Evolutionary conservation across 2,329 filamentous ascomycete genomes (phyloP).

Genomic region (Ascochyta fabae): DNA sequence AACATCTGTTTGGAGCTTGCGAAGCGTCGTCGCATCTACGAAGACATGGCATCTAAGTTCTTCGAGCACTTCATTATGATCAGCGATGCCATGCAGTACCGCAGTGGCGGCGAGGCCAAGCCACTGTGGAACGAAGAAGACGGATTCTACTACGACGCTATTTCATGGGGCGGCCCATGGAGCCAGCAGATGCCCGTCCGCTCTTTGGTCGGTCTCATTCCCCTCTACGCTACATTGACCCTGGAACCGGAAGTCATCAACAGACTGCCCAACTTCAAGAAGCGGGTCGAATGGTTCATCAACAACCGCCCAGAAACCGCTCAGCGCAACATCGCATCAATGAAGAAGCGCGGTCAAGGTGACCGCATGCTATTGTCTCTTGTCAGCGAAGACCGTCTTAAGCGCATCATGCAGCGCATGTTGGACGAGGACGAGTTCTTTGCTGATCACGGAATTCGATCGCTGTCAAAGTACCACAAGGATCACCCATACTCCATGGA

Average conservation of each 20-base stretch:
- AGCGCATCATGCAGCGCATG: constrained; percentile 89
- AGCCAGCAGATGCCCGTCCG: constrained; percentile 90
- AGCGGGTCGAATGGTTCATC: constrained; percentile 92
- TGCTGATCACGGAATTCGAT: constrained; percentile 87
- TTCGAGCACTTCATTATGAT: constrained; percentile 99
- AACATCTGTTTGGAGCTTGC: constrained; percentile 95
- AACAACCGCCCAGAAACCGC: constrained; percentile 85
- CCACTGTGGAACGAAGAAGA: constrained; percentile 97
- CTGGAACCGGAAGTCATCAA: constrained; percentile 93
- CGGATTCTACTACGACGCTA: constrained; percentile 98
- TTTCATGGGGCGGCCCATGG: constrained; percentile 93
- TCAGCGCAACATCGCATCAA: constrained; percentile 92
- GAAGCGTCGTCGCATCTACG: constrained; percentile 92
- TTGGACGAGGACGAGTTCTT: constrained; percentile 93
- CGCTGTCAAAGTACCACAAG: constrained; percentile 89
- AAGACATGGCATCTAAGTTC: constrained; percentile 97
- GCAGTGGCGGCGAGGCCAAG: constrained; percentile 72
- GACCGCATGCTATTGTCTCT: constrained; percentile 86
- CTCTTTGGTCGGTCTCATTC: constrained; percentile 91
- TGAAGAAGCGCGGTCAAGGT: constrained; percentile 87
- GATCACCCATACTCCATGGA: constrained; percentile 93
- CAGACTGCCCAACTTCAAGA: constrained; percentile 90
- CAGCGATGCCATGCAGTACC: constrained; percentile 88
- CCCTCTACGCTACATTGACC: constrained; percentile 88
- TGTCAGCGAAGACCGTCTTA: constrained; percentile 89